Base-by-base conservation (phyloP, 2,329 filamentous ascomycete species). In the Diaporthe vexans region DNA sequence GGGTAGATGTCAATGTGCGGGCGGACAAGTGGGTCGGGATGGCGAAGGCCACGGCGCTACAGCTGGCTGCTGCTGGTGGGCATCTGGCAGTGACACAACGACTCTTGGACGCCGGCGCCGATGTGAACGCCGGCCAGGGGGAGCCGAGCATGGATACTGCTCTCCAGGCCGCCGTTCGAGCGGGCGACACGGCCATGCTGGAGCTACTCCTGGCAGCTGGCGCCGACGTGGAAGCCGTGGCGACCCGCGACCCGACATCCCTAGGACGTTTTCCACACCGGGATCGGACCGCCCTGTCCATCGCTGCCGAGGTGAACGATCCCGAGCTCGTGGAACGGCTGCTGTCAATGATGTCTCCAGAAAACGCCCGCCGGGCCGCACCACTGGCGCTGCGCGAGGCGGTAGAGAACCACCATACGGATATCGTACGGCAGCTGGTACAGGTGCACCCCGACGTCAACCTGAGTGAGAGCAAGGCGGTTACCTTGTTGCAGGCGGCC, bases 361-460 rank as follows among this genome's bases (percentile, higher is more conserved):
- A 58, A 6, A 21, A 13, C n/a, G 33, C 56, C 24, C 56, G 29
- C 33, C 10, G 1, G 33, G 9, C 29, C 19, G 56, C 19, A 37
- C 33, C 56, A 15, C 9, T 9, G 56, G 56, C 56, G 10, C 33
- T 35, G 10, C 19, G 37, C 9, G 1, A 37, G 19, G 56, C 10
- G 10, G 21, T 11, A 58, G 56, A n/a, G 11, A 37, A 58, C 21
- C 33, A n/a, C 4, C 19, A 15, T 24, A 11, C 11, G 33, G 56
- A 37, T 58, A 37, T 37, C 24, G 56, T 58, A 15, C 56, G 56
- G 56, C 33, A 37, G 19, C 21, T 58, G 21, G 15, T 58, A 37
- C 56, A 37, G 33, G 9, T 58, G 11, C 56, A 58, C 56, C 33
- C 56, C 10, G 56, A 58, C 56, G 10, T 58, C 56, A 58, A 58